These are phyloP conservation scores for Pythium grandisporangium DNA, from an alignment of 352 stramenopile species.

Conservation along the genomic window DNA sequence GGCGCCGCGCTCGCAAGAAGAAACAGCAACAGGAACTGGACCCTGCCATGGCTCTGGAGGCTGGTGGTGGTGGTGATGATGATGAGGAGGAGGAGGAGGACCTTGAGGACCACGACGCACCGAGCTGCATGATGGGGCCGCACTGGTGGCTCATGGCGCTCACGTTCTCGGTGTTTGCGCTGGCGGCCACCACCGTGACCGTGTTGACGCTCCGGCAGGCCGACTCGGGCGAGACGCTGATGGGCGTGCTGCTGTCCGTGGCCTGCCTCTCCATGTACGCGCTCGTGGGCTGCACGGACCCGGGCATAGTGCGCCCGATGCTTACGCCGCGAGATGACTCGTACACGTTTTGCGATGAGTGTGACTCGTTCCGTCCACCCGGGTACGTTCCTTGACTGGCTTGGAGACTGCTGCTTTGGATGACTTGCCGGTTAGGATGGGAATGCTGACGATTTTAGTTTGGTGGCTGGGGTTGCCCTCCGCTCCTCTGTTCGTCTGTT, in stretches of 20 bases:
- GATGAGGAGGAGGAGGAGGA: too few species aligned
- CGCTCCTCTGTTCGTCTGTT: too few species aligned
- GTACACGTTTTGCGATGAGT: constrained; percentile 77
- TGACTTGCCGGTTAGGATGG: too few species aligned
- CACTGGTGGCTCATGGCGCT: constrained; percentile 70
- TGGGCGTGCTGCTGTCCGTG: constrained; percentile 41
- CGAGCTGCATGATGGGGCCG: constrained; percentile 54
- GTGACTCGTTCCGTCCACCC: constrained; percentile 63
- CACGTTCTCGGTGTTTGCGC: constrained; percentile 45
- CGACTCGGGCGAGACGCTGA: constrained; percentile 22
- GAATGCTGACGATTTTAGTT: background rate
- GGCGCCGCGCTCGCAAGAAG: background rate
- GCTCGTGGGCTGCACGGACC: constrained; percentile 62
- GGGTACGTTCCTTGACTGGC: constrained; percentile 23
- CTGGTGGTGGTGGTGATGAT: too few species aligned
- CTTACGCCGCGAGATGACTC: constrained; percentile 34
- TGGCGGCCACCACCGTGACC: constrained; percentile 34
- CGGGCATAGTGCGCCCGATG: constrained; percentile 43
- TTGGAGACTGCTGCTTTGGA: background rate
- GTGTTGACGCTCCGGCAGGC: constrained; percentile 37
- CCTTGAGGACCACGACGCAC: constrained; percentile 4
- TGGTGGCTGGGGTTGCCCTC: too few species aligned
- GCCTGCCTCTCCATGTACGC: constrained; percentile 60
- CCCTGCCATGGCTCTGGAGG: too few species aligned
- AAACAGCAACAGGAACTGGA: too few species aligned